phyloP scores from a whole-genome alignment of 2,329 filamentous ascomycete species.

The Colletotrichum endophyticum region DNA sequence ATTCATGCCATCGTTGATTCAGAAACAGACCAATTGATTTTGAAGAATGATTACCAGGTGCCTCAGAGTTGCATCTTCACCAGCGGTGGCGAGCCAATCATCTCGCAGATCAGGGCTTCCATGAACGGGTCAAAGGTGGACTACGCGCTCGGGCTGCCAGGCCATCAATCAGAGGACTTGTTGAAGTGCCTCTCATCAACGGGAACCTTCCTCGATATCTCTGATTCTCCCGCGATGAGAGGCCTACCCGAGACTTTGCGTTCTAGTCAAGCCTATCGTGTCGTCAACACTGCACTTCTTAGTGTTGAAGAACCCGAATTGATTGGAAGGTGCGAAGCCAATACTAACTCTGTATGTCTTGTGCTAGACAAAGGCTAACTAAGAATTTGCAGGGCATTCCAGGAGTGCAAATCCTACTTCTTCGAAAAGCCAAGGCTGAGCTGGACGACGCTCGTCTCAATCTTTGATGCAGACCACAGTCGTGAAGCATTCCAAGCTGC shows the following conservation, averaged over 20 bases:
- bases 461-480: background rate
- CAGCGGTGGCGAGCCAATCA: background rate
- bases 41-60: background rate
- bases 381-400: background rate
- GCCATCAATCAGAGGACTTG: background rate
- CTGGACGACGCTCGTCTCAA: background rate
- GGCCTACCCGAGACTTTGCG: background rate
- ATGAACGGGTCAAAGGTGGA: background rate
- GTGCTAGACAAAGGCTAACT: background rate
- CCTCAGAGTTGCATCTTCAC: background rate
- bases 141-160: background rate
- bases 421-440: background rate
- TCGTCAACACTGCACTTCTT: background rate
- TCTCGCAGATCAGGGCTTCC: background rate
- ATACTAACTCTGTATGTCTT: background rate
- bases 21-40: background rate
- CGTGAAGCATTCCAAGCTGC: background rate
- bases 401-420: background rate
- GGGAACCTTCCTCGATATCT: background rate
- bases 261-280: background rate
- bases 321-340: background rate
- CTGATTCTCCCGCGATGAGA: background rate
- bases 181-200: background rate
- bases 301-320: background rate
- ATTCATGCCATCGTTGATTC: background rate